These are phyloP conservation scores for Anethum foeniculum DNA, from an alignment of 140 eudicot species.

Conservation along the genomic window DNA sequence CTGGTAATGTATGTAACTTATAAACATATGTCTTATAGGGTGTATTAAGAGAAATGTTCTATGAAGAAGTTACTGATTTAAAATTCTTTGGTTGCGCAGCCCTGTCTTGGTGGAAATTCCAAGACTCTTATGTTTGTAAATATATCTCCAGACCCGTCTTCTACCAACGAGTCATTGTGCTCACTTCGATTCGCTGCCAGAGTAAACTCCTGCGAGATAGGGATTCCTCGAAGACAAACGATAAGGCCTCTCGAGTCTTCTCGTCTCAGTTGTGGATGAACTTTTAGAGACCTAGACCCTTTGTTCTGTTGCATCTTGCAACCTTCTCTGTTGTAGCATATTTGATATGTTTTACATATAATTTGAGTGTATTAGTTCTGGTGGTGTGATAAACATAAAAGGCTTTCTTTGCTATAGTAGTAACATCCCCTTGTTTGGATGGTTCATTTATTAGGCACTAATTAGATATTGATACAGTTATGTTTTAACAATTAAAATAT, in stretches of 20 bases:
- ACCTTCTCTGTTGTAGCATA: slow-evolving; percentile 1
- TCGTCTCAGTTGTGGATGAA: slow-evolving; percentile 61
- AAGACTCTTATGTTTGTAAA: slow-evolving; percentile 89
- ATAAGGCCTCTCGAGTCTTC: slow-evolving; percentile 48
- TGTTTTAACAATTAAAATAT: background rate
- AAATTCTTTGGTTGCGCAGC: slow-evolving; percentile 32
- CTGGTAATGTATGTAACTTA: background rate
- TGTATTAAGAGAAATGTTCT: background rate
- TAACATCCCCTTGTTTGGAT: background rate
- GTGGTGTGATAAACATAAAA: background rate
- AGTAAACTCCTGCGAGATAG: slow-evolving; percentile 88
- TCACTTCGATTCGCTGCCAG: slow-evolving; percentile 83
- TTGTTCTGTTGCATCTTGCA: slow-evolving; percentile 10
- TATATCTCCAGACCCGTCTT: slow-evolving; percentile 69
- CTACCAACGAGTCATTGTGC: slow-evolving; percentile 69
- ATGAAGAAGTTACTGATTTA: background rate
- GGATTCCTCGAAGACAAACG: slow-evolving; percentile 83
- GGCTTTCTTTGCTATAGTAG: background rate
- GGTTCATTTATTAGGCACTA: background rate
- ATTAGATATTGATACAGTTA: background rate
- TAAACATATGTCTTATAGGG: background rate
- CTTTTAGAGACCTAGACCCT: background rate
- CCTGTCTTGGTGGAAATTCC: slow-evolving; percentile 95
- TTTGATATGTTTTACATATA: background rate
- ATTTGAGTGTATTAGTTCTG: background rate